Percentiles rank a stretch among this genome's conserved stretches.
These are phyloP conservation scores for Cenococcum geophilum DNA, from an alignment of 495 filamentous ascomycete genomes.

Conservation along the genomic window DNA sequence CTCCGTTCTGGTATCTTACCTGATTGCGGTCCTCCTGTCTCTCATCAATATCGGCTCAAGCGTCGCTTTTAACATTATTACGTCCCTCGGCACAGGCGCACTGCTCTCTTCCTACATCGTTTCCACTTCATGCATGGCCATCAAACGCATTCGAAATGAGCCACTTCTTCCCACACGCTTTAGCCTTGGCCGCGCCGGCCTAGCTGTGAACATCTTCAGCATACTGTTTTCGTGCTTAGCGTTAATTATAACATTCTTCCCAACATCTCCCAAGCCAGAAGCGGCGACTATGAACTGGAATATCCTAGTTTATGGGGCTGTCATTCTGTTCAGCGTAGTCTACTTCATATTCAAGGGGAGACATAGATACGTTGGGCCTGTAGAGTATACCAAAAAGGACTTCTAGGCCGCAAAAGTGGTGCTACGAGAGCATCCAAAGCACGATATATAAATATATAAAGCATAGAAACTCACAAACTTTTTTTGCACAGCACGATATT, in stretches of 20 bases:
- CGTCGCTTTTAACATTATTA: conserved; percentile 51
- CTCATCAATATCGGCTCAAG: conserved; percentile 57
- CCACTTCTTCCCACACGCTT: conserved; percentile 1
- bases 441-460: too few relatives aligned
- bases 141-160: conserved; percentile 7
- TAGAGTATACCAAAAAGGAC: conserved; percentile 10
- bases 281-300: conserved; percentile 20
- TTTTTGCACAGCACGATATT: too few relatives aligned
- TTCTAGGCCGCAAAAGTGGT: neutral
- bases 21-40: conserved; percentile 49
- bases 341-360: conserved; percentile 14
- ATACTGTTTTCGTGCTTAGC: conserved; percentile 43
- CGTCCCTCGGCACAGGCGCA: conserved; percentile 38
- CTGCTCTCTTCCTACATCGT: conserved; percentile 29
- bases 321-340: conserved; percentile 12
- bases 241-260: conserved; percentile 53
- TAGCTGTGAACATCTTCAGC: conserved; percentile 44
- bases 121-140: conserved; percentile 8
- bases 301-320: conserved; percentile 16
- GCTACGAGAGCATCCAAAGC: too few relatives aligned
- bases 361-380: conserved; percentile 19
- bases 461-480: too few relatives aligned
- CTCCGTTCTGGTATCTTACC: conserved; percentile 45
- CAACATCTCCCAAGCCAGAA: conserved; percentile 40
- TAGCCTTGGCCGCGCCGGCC: neutral